These are phyloP conservation scores for Lanmaoa rubissima DNA, from an alignment of 768 basidiomycete species.

Conservation along the genomic window DNA sequence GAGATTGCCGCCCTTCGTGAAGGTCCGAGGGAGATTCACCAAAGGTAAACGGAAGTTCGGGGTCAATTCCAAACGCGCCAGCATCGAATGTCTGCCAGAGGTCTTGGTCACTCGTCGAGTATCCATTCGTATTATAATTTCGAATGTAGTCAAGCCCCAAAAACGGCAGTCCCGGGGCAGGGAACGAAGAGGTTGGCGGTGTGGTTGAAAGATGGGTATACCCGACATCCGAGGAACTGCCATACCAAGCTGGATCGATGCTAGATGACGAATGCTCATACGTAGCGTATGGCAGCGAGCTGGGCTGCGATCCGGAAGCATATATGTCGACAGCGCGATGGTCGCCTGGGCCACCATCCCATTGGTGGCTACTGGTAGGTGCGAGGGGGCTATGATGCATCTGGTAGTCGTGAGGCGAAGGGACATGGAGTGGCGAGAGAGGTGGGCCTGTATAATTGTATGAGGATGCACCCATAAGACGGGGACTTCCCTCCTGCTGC, in stretches of 20 bases:
- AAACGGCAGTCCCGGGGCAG: conserved; percentile 77
- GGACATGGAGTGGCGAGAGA: conserved; percentile 49
- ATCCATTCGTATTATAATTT: conserved; percentile 60
- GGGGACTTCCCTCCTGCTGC: conserved; percentile 55
- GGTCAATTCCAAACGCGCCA: conserved; percentile 71
- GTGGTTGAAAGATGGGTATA: conserved; percentile 50
- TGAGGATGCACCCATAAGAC: conserved; percentile 42
- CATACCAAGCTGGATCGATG: conserved; percentile 39
- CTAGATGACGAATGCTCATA: conserved; percentile 43
- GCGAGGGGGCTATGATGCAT: conserved; percentile 34
- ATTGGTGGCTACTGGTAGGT: conserved; percentile 34
- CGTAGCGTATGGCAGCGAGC: conserved; percentile 41
- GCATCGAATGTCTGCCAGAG: conserved; percentile 66
- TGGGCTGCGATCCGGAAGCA: conserved; percentile 35
- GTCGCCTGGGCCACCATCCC: conserved; percentile 44
- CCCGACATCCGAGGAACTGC: conserved; percentile 38
- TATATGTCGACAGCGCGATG: conserved; percentile 44
- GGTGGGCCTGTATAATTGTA: conserved; percentile 45
- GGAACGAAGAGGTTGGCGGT: conserved; percentile 62
- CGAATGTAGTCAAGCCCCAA: conserved; percentile 80
- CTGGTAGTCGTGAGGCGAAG: conserved; percentile 57
- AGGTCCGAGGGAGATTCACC: conserved; percentile 34
- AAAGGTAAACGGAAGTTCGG: conserved; percentile 70
- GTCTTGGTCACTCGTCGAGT: conserved; percentile 38
- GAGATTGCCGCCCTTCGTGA: conserved; percentile 31